Evolutionary conservation across 345 rosid genomes (phyloP).

Genomic region (Eucalyptus sideroxylon): DNA sequence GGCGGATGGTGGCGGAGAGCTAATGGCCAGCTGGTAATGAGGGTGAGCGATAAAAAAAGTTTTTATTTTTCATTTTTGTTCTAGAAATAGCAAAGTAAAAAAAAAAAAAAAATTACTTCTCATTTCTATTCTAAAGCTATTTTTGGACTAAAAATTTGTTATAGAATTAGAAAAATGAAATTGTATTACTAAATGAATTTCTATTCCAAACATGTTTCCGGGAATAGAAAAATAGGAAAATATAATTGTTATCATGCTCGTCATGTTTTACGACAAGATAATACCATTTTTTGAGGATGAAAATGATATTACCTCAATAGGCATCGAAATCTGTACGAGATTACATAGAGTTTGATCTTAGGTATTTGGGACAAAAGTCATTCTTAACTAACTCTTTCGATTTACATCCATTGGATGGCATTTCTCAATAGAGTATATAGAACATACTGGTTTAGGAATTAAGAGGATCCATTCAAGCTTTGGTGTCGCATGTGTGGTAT

Average conservation of each 20-base stretch:
- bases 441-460: neutral
- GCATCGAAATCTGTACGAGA: neutral
- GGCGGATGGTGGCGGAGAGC: too few relatives aligned
- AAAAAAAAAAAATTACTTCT: neutral
- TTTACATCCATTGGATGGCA: neutral
- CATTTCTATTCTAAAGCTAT: too few relatives aligned
- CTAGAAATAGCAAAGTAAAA: too few relatives aligned
- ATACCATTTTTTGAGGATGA: neutral
- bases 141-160: too few relatives aligned
- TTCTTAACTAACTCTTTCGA: neutral
- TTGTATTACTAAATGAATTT: too few relatives aligned
- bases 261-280: neutral
- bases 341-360: neutral
- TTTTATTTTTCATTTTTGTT: too few relatives aligned
- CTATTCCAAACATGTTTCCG: too few relatives aligned
- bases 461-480: neutral
- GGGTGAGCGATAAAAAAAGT: too few relatives aligned
- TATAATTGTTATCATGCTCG: too few relatives aligned
- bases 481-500: neutral
- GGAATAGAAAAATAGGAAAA: too few relatives aligned
- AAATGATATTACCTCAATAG: neutral
- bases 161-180: too few relatives aligned
- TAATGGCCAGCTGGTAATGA: fast-evolving
- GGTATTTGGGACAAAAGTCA: neutral
- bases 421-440: neutral